phyloP scores from a whole-genome alignment of 2,329 filamentous ascomycete species.

The Phialophora expanda region DNA sequence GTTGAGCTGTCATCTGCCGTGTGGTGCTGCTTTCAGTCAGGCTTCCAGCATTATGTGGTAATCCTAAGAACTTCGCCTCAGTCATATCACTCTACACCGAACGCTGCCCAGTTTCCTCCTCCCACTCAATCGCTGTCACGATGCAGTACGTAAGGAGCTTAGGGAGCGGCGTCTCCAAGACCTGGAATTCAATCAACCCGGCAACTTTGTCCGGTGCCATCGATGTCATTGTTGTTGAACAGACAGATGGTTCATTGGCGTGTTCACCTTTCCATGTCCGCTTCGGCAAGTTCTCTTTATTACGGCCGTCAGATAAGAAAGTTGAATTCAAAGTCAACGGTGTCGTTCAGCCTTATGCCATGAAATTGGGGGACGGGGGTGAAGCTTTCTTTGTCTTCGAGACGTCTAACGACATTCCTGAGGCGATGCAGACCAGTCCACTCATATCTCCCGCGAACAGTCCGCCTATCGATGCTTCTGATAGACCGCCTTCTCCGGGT shows the following conservation, averaged over 20 bases:
- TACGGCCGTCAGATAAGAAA: conserved; percentile 97
- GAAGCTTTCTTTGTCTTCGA: conserved; percentile 99
- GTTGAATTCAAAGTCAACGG: conserved; percentile 97
- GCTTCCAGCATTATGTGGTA: conserved; percentile 22
- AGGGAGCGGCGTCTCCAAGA: conserved; percentile 93
- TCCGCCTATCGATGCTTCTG: conserved; percentile 54
- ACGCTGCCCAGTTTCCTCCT: not conserved
- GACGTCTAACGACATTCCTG: conserved; percentile 89
- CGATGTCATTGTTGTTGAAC: conserved; percentile 97
- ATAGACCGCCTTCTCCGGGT: conserved; percentile 38
- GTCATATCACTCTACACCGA: conserved; percentile 8
- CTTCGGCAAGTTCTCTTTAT: conserved; percentile 96
- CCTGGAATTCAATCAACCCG: conserved; percentile 99
- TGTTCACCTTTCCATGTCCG: conserved; percentile 98
- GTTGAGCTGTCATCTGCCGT: not conserved
- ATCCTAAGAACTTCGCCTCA: conserved; percentile 8
- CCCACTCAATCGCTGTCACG: conserved; percentile 29
- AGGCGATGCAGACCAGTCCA: conserved; percentile 90
- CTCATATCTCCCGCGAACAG: conserved; percentile 88
- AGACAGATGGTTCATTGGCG: conserved; percentile 81
- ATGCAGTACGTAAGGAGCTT: conserved; percentile 99
- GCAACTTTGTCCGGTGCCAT: conserved; percentile 96
- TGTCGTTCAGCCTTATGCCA: conserved; percentile 87
- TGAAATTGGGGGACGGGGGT: conserved; percentile 97
- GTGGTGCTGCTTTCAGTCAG: conserved; percentile 18